phyloP scores from a whole-genome alignment of 257 asterid genomes.

The Linderniella brevidens region DNA sequence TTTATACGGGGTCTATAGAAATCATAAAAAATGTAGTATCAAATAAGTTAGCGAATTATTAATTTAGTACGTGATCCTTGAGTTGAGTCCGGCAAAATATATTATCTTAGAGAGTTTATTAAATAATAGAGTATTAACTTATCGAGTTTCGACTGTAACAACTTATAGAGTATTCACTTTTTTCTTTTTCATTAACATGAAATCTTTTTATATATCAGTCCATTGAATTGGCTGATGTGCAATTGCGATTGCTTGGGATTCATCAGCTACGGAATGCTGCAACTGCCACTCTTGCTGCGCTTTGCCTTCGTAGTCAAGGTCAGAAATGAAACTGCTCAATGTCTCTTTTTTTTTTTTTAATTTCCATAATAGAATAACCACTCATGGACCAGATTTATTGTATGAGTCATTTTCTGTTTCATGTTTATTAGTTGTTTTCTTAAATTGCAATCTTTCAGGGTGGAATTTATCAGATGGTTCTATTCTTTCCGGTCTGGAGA shows the following conservation, averaged over 20 bases:
- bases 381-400: background rate
- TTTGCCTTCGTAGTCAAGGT: constrained; percentile 84
- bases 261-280: constrained; percentile 93
- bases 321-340: constrained; percentile 7
- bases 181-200: constrained; percentile 5
- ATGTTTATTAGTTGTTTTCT: background rate
- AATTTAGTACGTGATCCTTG: too few relatives aligned
- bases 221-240: constrained; percentile 49
- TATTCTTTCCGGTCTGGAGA: constrained; percentile 65
- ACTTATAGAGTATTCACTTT: too few relatives aligned
- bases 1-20: too few relatives aligned
- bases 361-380: background rate
- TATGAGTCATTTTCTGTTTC: constrained; percentile 3
- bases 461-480: constrained; percentile 53
- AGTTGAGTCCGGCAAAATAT: too few relatives aligned
- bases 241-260: constrained; percentile 55
- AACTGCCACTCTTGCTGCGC: constrained; percentile 80
- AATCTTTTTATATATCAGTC: constrained; percentile 19
- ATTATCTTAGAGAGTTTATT: too few relatives aligned
- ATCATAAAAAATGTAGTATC: too few relatives aligned
- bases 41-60: too few relatives aligned
- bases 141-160: too few relatives aligned
- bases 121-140: too few relatives aligned
- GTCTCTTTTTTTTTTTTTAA: background rate
- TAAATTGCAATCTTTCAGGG: constrained; percentile 23